Evolutionary conservation across 352 stramenopile genomes (phyloP).

Genomic region (Phytophthora agathidicida): DNA sequence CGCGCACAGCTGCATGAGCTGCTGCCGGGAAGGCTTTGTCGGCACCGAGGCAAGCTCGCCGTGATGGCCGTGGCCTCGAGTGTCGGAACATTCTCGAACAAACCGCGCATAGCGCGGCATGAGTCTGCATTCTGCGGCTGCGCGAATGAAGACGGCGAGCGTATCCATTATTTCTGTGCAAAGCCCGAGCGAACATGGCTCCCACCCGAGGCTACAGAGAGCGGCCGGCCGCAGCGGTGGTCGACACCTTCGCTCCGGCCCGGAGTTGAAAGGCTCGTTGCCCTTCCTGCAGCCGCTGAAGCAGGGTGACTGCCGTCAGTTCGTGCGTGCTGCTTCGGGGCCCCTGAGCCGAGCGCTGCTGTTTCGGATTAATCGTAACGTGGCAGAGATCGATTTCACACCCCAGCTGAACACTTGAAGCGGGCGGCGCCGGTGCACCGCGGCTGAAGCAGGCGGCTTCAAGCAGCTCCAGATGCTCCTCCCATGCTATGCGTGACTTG

Average conservation of each 20-base stretch:
- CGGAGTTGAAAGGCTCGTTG: not conserved
- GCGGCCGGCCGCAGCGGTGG: conserved; percentile 6
- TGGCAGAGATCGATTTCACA: conserved; percentile 27
- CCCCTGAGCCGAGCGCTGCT: conserved; percentile 5
- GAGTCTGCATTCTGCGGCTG: conserved; percentile 24
- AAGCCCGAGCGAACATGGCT: conserved; percentile 22
- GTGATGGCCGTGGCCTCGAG: conserved; percentile 7
- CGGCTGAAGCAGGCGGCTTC: conserved; percentile 11
- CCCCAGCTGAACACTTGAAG: conserved; percentile 28
- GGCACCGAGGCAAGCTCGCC: not conserved
- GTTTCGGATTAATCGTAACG: conserved; percentile 19
- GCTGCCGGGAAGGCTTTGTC: conserved; percentile 24
- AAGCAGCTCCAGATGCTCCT: not conserved
- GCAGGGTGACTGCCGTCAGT: conserved; percentile 15
- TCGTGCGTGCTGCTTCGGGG: conserved; percentile 22
- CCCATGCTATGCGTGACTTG: not conserved
- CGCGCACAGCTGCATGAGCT: conserved; percentile 31
- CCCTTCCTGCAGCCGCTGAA: not conserved
- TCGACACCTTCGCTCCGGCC: conserved; percentile 10
- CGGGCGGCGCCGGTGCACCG: conserved; percentile 9
- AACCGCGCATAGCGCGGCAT: conserved; percentile 23
- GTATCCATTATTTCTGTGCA: conserved; percentile 35
- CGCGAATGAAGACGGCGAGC: conserved; percentile 23
- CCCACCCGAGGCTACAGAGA: conserved; percentile 11
- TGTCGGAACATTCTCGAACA: conserved; percentile 42